Evolutionary conservation across 2,329 filamentous ascomycete species (phyloP).

Genomic region (Fusarium udum): DNA sequence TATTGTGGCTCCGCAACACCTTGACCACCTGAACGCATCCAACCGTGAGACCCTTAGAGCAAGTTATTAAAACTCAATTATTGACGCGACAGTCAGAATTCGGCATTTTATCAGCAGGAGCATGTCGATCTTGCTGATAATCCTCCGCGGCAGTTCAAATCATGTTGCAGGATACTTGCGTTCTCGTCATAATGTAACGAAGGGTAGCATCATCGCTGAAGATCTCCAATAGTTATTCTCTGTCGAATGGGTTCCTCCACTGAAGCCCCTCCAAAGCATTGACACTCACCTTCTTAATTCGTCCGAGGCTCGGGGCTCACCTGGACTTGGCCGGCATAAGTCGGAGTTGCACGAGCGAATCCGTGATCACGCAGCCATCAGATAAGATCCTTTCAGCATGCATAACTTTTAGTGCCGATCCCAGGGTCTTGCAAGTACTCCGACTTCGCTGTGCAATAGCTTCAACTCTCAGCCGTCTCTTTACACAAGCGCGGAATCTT

Average conservation of each 20-base stretch:
- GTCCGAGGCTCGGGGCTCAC: conserved; percentile 21
- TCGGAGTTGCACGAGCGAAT: conserved; percentile 36
- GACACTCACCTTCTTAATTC: conserved; percentile 2
- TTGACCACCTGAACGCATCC: conserved; percentile 1
- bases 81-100: conserved; percentile 4
- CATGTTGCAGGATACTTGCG: conserved; percentile 1
- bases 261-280: conserved; percentile 16
- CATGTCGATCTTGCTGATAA: neutral
- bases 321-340: conserved; percentile 25
- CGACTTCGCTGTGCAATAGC: conserved; percentile 37
- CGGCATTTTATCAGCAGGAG: conserved; percentile 1
- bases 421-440: conserved; percentile 22
- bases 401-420: conserved; percentile 15
- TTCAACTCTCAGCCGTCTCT: conserved; percentile 19
- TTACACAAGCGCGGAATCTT: neutral
- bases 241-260: conserved; percentile 16
- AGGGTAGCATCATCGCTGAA: conserved; percentile 4
- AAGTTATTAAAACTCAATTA: neutral
- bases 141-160: conserved; percentile 6
- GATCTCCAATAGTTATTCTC: conserved; percentile 15
- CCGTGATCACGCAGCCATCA: conserved; percentile 16
- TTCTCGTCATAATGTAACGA: conserved; percentile 20
- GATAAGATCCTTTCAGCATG: conserved; percentile 24
- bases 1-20: conserved; percentile 18
- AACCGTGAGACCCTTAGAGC: neutral